phyloP scores from a whole-genome alignment of 2,329 filamentous ascomycete species.

The Beauveria sp. region DNA sequence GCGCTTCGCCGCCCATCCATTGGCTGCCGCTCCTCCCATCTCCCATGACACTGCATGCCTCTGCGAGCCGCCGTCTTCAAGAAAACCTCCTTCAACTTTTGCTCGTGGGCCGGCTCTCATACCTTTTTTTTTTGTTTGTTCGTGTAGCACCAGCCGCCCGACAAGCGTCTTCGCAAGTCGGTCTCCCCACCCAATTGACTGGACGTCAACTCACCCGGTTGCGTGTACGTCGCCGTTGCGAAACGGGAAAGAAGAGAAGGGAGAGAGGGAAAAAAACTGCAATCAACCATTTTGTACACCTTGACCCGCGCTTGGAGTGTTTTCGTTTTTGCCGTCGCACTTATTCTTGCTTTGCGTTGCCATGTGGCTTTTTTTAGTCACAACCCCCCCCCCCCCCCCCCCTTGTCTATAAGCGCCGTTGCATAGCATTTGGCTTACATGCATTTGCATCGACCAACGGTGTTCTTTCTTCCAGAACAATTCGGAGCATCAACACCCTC shows the following conservation, averaged over 20 bases:
- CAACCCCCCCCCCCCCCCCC: background rate
- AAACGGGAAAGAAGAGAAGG: background rate
- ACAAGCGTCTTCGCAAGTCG: background rate
- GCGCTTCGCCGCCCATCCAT: background rate
- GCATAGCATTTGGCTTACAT: background rate
- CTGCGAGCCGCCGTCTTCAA: constrained; percentile 2
- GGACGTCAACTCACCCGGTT: background rate
- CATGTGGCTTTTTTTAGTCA: background rate
- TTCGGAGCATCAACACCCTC: background rate
- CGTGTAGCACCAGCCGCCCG: background rate
- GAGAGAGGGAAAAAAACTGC: background rate
- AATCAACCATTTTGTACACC: background rate
- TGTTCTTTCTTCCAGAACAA: background rate
- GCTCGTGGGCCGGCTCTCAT: background rate
- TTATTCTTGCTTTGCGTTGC: background rate
- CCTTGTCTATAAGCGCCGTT: constrained; percentile 1
- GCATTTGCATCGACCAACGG: background rate
- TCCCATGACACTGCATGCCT: background rate
- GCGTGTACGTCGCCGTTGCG: background rate
- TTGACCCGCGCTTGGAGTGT: background rate
- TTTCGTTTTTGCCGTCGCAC: background rate
- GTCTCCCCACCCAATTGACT: background rate
- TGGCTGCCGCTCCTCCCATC: background rate
- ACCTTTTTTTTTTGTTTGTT: background rate
- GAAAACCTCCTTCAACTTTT: background rate